phyloP scores from a whole-genome alignment of 1,284 basidiomycete genomes.

The Phellopilus nigrolimitatus region DNA sequence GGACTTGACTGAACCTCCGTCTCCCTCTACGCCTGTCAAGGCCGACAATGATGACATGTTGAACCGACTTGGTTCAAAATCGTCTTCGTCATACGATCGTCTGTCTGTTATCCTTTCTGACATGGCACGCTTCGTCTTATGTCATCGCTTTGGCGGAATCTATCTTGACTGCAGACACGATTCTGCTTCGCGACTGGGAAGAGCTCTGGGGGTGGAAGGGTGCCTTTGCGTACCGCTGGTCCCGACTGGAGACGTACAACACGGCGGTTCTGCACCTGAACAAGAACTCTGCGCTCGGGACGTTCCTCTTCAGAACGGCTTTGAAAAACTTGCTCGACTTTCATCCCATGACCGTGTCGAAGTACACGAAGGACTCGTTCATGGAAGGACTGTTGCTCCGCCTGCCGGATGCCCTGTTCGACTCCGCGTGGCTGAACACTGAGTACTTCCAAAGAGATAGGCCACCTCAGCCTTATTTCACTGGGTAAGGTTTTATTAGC shows the following conservation, averaged over 20 bases:
- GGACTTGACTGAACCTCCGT: constrained; percentile 22
- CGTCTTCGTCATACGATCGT: constrained; percentile 70
- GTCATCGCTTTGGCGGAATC: constrained; percentile 81
- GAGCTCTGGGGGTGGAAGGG: constrained; percentile 86
- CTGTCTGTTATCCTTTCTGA: constrained; percentile 82
- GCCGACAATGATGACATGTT: constrained; percentile 55
- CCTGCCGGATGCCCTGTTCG: constrained; percentile 81
- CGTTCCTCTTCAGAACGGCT: constrained; percentile 82
- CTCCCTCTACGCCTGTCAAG: constrained; percentile 28
- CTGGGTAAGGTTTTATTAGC: constrained; percentile 47
- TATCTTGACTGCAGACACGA: constrained; percentile 86
- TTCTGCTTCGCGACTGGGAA: constrained; percentile 88
- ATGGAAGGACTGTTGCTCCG: constrained; percentile 69
- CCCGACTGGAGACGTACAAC: constrained; percentile 76
- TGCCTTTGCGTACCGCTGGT: constrained; percentile 86
- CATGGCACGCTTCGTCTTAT: constrained; percentile 83
- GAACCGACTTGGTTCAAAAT: constrained; percentile 73
- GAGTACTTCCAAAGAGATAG: constrained; percentile 79
- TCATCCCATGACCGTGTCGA: constrained; percentile 80
- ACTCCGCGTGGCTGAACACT: constrained; percentile 83
- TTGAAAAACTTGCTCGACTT: constrained; percentile 82
- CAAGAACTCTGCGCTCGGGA: constrained; percentile 75
- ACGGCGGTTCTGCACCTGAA: constrained; percentile 83
- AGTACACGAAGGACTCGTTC: constrained; percentile 75
- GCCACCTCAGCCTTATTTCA: constrained; percentile 82